Base-by-base conservation (phyloP, 768 basidiomycete genomes). In the Tylopilus intermedius region DNA sequence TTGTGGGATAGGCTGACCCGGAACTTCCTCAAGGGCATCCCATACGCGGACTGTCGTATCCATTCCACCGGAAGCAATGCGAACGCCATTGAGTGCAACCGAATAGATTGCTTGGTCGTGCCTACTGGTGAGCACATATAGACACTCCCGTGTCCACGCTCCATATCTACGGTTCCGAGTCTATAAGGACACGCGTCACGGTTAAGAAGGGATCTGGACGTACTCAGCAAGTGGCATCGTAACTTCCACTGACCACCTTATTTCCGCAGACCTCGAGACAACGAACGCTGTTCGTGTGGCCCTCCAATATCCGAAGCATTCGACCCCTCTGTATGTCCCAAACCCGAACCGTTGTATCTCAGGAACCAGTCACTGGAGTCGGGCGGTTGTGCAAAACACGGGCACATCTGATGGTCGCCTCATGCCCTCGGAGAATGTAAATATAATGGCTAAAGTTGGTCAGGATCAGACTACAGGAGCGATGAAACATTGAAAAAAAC, bases 21-120 rank as follows among this genome's bases (percentile, higher is more conserved):
- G 86, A 85, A 9, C 18, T 18, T 1, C 18, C 18, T 18, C 18
- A 77, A 73, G 0, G n/a, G 90, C 87, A 57, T 88, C 83, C 95
- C 95, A 98, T 0, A 97, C 80, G 4, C 94, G 76, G 4, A 96
- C 89, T 1, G 88, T 91, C n/a, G 91, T 94, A 62, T 97, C 94
- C 57, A 95, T 71, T n/a, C 87, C 87, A 5, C 93, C 94, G 6
- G 90, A 90, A 1, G 85, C 90, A 46, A 94, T 79, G 11, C 82
- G 74, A 15, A 82, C 71, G 0, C 94, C 94, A 61, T 95, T 91
- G 58, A 93, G 94, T 9, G 91, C 90, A 38, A 96, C 88, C 0
- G 86, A 82, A 64, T 97, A 97, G 9, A 96, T 87, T 71, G 93
- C 89, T 62, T 89, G 86, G 49, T 82, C 81, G 67, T 97, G 94